Conservation (phyloP, 805 yeast species). For the Monosporozyma aerobia region DNA sequence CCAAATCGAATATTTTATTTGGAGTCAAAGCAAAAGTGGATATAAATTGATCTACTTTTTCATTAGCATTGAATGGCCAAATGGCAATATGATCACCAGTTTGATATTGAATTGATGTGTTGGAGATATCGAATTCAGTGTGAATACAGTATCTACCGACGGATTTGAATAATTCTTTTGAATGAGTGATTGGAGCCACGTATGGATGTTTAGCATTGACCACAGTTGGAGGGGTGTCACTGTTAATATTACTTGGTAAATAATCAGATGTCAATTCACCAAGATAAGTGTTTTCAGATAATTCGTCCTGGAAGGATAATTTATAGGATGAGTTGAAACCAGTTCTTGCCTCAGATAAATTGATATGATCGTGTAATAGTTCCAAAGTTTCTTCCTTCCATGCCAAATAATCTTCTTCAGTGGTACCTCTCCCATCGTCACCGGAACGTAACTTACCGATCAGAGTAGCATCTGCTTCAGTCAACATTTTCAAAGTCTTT, state of each 20-base stretch:
- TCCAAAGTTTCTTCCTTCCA: conserved; percentile 82
- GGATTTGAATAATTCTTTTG: conserved; percentile 65
- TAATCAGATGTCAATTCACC: conserved; percentile 77
- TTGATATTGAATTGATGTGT: conserved; percentile 66
- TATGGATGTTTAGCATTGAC: conserved; percentile 47
- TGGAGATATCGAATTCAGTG: conserved; percentile 75
- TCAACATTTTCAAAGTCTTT: conserved; percentile 39
- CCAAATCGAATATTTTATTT: conserved; percentile 51
- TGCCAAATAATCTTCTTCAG: conserved; percentile 88
- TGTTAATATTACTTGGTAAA: conserved; percentile 28
- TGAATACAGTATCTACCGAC: conserved; percentile 71
- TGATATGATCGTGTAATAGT: conserved; percentile 55
- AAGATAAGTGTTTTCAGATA: conserved; percentile 40
- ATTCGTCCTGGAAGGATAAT: conserved; percentile 33
- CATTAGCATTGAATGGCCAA: conserved; percentile 85
- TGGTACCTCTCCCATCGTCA: conserved; percentile 89
- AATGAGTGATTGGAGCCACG: conserved; percentile 51
- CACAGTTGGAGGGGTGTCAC: conserved; percentile 42
- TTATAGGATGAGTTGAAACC: conserved; percentile 61
- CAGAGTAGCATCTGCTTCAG: conserved; percentile 59
- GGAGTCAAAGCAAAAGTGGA: conserved; percentile 50
- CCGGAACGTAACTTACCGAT: conserved; percentile 82
- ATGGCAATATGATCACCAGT: conserved; percentile 96
- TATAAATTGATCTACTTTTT: conserved; percentile 59
- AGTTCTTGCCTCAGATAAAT: conserved; percentile 32